These are phyloP conservation scores for Penicillium expansum DNA, from an alignment of 2,329 filamentous ascomycete species.

Conservation along the genomic window DNA sequence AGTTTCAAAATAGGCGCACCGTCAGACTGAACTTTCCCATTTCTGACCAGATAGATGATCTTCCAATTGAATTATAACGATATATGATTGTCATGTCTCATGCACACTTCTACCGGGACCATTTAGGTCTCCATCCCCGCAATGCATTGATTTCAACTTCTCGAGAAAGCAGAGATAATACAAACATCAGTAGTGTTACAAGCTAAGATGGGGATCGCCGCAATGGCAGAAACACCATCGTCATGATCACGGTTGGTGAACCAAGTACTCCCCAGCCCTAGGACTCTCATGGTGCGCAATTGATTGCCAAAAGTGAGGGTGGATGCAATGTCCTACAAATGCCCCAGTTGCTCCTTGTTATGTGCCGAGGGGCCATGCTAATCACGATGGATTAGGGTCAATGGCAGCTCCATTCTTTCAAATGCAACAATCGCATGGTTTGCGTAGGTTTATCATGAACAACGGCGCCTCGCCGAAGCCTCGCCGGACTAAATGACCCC, in stretches of 20 bases:
- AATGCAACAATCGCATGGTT: constrained; percentile 1
- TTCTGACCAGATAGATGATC: background rate
- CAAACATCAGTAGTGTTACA: background rate
- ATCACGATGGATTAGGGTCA: background rate
- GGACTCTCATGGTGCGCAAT: background rate
- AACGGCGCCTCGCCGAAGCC: constrained; percentile 6
- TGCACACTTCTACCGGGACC: background rate
- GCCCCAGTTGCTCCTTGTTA: background rate
- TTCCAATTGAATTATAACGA: background rate
- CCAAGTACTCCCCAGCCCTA: background rate
- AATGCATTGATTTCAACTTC: background rate
- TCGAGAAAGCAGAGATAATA: background rate
- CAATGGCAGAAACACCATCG: background rate
- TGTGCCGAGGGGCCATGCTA: background rate
- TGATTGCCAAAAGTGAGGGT: background rate
- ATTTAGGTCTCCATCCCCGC: background rate
- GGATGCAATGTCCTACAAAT: background rate
- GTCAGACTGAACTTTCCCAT: background rate
- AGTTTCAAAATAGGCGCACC: background rate
- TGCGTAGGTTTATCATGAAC: background rate
- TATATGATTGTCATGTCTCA: background rate
- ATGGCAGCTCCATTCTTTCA: background rate
- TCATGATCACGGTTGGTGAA: background rate
- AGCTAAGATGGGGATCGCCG: background rate
- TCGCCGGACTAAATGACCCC: constrained; percentile 4